phyloP scores from a whole-genome alignment of 495 filamentous ascomycete species.

The Xylaria grammica region DNA sequence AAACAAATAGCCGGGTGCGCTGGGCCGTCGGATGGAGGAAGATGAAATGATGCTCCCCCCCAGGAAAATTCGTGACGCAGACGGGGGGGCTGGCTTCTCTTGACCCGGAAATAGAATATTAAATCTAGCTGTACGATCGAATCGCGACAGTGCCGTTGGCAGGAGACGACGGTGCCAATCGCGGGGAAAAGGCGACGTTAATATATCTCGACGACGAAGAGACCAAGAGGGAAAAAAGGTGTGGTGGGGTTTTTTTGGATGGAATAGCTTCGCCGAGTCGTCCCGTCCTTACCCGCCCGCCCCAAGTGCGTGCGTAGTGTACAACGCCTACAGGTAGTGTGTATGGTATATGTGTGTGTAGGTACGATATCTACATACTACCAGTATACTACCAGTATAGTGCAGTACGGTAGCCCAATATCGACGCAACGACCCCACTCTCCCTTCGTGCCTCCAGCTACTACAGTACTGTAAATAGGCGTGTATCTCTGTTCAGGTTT shows the following conservation, averaged over 20 bases:
- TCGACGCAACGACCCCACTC: too few species aligned
- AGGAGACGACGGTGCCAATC: slow-evolving; percentile 7
- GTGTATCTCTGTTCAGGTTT: slow-evolving; percentile 8
- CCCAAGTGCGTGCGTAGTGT: neutral
- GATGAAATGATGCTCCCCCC: neutral
- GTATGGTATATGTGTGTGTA: neutral
- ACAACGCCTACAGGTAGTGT: neutral
- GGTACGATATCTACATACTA: too few species aligned
- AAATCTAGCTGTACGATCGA: slow-evolving; percentile 1
- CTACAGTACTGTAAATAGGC: too few species aligned
- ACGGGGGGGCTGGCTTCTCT: neutral
- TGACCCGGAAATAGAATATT: slow-evolving; percentile 15
- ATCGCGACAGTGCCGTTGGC: neutral
- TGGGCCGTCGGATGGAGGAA: slow-evolving; percentile 15
- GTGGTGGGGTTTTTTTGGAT: slow-evolving; percentile 20
- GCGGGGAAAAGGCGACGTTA: slow-evolving; percentile 20
- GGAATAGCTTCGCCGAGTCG: slow-evolving; percentile 20
- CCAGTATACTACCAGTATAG: too few species aligned
- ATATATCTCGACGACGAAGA: slow-evolving; percentile 13
- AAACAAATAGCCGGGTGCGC: slow-evolving; percentile 5
- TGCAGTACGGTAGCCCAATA: too few species aligned
- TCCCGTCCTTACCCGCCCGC: slow-evolving; percentile 23
- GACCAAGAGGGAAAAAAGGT: slow-evolving; percentile 15
- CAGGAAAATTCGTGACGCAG: neutral
- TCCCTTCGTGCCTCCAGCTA: neutral